Base-by-base conservation (phyloP, 2,329 filamentous ascomycete genomes). In the Elsinoe perseae region DNA sequence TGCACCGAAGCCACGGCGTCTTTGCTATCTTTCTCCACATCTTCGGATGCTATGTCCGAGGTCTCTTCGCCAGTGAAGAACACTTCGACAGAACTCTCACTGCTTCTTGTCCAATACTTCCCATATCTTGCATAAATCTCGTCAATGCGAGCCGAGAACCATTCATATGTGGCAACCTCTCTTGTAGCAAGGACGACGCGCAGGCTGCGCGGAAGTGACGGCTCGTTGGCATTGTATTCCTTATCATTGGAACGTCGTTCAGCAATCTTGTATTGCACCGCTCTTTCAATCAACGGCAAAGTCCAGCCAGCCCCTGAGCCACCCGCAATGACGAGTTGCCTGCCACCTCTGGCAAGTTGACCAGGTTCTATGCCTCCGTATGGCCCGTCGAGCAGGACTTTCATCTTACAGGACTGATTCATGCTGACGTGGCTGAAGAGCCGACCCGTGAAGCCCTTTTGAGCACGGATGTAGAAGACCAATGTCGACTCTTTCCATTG, bases 241-340 rank as follows among this genome's bases (percentile, higher is more conserved):
- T 40, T 53, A 53, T 56, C 54, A 28, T 25, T 58, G 30, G 50
- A 57, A 8, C 62, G 59, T 1, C 72, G 57, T 14, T 65, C 66
- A 6, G 73, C 69, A 21, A 50, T 30, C 9, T 12, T 18, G 27
- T 50, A 50, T 16, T 50, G 44, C 14, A 50, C 28, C 27, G 28
- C 28, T 18, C 44, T 30, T 61, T 78, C 75, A 7, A 80, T 66
- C 4, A 82, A 66, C 0, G 74, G 71, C 0, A 83, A 63, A 1
- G 74, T 73, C 65, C 77, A 79, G 0, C 78, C 78, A 2, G 75
- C 77, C 1, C 81, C 81, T 0, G 80, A 78, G 0, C 81, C 81
- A 8, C 81, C 80, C 0, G 77, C 76, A 3, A 83, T 65, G 14
- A 82, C 65, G 0, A 84, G 63, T 0, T 69, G 64, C 6, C 66